phyloP scores from a whole-genome alignment of 179 eudicot genomes.

The Nepenthes alata region DNA sequence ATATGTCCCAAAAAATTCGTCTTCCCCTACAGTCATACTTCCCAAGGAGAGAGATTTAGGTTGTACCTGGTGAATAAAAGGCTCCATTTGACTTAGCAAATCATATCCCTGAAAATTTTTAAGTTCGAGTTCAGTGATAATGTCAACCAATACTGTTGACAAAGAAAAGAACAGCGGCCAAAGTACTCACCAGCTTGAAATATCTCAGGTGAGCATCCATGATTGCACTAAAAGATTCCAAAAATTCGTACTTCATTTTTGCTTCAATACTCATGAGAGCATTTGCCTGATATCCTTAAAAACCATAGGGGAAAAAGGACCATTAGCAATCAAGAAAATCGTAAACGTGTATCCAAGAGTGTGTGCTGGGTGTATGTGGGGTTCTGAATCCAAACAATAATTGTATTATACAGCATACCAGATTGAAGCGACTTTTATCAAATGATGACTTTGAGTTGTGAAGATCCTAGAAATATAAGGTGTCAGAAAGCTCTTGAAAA shows the following conservation, averaged over 20 bases:
- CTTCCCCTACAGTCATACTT: not conserved
- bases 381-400: not conserved
- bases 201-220: slow-evolving; percentile 98
- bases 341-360: too few relatives aligned
- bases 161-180: not conserved
- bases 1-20: too few relatives aligned
- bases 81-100: slow-evolving; percentile 79
- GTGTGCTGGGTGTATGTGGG: too few relatives aligned
- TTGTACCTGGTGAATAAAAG: slow-evolving; percentile 84
- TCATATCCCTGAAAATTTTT: slow-evolving; percentile 60
- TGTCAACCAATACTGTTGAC: slow-evolving; percentile 1
- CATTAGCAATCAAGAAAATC: not conserved
- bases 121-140: slow-evolving; percentile 13
- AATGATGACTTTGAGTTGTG: slow-evolving; percentile 83
- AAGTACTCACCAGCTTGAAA: slow-evolving; percentile 62
- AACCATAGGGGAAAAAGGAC: slow-evolving; percentile 19
- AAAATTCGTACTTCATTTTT: slow-evolving; percentile 84
- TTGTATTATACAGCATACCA: slow-evolving; percentile 2
- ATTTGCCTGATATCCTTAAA: slow-evolving; percentile 70
- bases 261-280: slow-evolving; percentile 79
- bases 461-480: slow-evolving; percentile 46
- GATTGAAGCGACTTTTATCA: slow-evolving; percentile 77
- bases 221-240: slow-evolving; percentile 86
- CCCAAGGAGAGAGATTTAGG: not conserved
- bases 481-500: slow-evolving; percentile 1